A percentile compares a stretch with the other conserved stretches of the same genome.
Conservation (phyloP, 306 rosid species). For the Prosopis cineraria region DNA sequence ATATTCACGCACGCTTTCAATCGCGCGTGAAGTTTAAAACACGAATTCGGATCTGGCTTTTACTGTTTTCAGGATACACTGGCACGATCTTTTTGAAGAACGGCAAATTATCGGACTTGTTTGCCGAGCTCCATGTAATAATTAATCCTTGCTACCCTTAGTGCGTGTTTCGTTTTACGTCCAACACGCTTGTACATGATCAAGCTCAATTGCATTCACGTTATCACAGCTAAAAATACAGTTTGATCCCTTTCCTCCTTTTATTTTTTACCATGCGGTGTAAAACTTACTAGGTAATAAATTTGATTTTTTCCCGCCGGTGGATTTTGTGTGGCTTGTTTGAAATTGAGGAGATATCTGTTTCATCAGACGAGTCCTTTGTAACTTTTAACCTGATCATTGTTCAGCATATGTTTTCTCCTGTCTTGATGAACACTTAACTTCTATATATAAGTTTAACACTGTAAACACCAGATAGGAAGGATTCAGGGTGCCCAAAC, state of each 20-base stretch:
- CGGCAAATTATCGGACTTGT: conserved; percentile 70
- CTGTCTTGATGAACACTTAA: background rate
- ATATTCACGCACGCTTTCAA: background rate
- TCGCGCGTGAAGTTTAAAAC: background rate
- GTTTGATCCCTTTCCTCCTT: background rate
- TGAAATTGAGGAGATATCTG: conserved; percentile 11
- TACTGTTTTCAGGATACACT: conserved; percentile 66
- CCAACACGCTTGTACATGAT: too few relatives aligned
- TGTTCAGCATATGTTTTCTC: background rate
- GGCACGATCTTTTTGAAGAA: conserved; percentile 64
- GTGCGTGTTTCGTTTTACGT: too few relatives aligned
- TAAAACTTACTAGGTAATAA: background rate
- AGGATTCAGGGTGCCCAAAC: conserved; percentile 4
- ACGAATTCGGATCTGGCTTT: conserved; percentile 15
- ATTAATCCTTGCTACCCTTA: background rate
- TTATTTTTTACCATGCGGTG: background rate
- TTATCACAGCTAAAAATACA: background rate
- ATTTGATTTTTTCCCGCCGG: background rate
- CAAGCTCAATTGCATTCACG: conserved; percentile 25
- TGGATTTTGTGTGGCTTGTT: background rate
- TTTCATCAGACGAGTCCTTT: conserved; percentile 21
- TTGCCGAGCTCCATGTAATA: conserved; percentile 74
- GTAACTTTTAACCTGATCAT: background rate
- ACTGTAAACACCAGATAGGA: background rate
- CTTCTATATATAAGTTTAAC: background rate